phyloP scores from a whole-genome alignment of 2,329 filamentous ascomycete genomes.

The Fusarium marasasianum region DNA sequence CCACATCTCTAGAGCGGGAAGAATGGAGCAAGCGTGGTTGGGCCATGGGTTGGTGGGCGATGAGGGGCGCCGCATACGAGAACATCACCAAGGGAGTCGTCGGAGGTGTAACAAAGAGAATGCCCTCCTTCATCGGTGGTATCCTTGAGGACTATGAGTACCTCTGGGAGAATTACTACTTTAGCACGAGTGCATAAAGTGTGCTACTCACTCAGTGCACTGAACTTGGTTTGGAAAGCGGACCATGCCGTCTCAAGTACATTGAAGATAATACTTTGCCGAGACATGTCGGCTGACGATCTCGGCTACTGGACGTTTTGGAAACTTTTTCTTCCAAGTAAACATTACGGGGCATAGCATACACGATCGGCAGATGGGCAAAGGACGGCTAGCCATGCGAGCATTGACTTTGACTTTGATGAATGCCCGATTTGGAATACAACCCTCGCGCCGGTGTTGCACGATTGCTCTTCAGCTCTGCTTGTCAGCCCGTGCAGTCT shows the following conservation, averaged over 20 bases:
- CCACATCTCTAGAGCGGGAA: constrained; percentile 88
- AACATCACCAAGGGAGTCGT: constrained; percentile 84
- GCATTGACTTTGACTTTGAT: constrained; percentile 9
- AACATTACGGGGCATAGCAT: not conserved
- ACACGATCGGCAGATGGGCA: constrained; percentile 14
- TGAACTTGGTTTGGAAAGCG: not conserved
- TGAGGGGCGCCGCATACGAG: constrained; percentile 98
- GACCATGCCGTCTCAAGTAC: constrained; percentile 13
- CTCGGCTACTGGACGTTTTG: constrained; percentile 10
- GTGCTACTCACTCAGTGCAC: not conserved
- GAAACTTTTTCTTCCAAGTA: not conserved
- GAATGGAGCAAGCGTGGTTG: constrained; percentile 89
- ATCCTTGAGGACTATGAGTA: constrained; percentile 97
- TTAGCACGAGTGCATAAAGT: constrained; percentile 65
- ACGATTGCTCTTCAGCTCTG: constrained; percentile 10
- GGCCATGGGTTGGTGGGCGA: constrained; percentile 93
- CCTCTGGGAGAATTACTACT: constrained; percentile 98
- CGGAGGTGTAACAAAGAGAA: constrained; percentile 74
- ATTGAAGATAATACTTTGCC: not conserved
- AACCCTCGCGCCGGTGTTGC: constrained; percentile 18
- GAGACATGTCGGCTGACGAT: constrained; percentile 7
- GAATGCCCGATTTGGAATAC: constrained; percentile 20
- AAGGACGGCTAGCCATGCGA: not conserved
- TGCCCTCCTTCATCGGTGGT: constrained; percentile 83
- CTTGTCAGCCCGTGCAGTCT: not conserved